phyloP scores from a whole-genome alignment of 1,139 yeast species.

The Nakaseomyces uthaithaninus region DNA sequence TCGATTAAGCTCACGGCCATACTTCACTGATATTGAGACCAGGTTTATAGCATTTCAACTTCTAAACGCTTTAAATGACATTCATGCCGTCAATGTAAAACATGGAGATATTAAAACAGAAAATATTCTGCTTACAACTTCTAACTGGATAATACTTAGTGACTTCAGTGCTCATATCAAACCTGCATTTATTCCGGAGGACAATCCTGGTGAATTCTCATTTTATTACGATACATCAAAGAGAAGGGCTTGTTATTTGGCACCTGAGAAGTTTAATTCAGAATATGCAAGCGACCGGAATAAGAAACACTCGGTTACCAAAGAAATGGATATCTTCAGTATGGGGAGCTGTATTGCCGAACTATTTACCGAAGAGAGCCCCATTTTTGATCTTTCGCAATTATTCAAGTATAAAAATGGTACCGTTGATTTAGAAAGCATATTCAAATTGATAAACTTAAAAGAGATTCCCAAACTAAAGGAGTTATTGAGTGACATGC shows the following conservation, averaged over 20 bases:
- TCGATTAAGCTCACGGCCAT: slow-evolving; percentile 79
- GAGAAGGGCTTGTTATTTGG: slow-evolving; percentile 79
- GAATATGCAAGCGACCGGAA: slow-evolving; percentile 20
- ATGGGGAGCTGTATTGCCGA: slow-evolving; percentile 92
- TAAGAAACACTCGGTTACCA: slow-evolving; percentile 38
- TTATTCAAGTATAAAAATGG: slow-evolving; percentile 71
- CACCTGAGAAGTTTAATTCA: slow-evolving; percentile 76
- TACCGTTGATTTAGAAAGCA: slow-evolving; percentile 50
- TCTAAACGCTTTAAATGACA: slow-evolving; percentile 48
- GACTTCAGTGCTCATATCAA: slow-evolving; percentile 75
- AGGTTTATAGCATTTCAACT: slow-evolving; percentile 79
- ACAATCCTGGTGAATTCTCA: slow-evolving; percentile 89
- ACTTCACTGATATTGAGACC: slow-evolving; percentile 72
- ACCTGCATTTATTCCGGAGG: slow-evolving; percentile 83
- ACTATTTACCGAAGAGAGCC: slow-evolving; percentile 74
- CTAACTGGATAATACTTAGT: slow-evolving; percentile 77
- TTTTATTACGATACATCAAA: slow-evolving; percentile 88
- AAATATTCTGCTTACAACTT: slow-evolving; percentile 75
- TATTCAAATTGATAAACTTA: not conserved
- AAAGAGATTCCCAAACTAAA: slow-evolving; percentile 34
- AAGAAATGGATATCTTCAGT: slow-evolving; percentile 81
- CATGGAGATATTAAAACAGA: slow-evolving; percentile 95
- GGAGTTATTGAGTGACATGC: slow-evolving; percentile 53
- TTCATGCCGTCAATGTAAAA: slow-evolving; percentile 54
- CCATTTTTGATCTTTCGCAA: slow-evolving; percentile 80